A percentile compares a stretch with the other conserved stretches of the same genome.
Evolutionary conservation across 176 grass and related monocot genomes (phyloP).

Genomic region (Metroxylon sagu): DNA sequence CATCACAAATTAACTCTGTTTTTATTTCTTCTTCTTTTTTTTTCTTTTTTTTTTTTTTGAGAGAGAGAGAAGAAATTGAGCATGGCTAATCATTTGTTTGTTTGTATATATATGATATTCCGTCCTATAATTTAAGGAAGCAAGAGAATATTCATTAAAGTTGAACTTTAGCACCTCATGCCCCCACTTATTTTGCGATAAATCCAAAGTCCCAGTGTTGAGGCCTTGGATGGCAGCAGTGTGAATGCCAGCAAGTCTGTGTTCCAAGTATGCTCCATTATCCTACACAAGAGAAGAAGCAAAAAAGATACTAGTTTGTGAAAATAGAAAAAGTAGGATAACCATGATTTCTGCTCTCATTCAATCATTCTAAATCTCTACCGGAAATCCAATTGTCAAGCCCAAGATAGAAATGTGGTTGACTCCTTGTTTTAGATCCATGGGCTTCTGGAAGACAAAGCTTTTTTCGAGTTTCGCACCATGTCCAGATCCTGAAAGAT

Average conservation of each 20-base stretch:
- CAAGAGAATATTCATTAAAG: background rate
- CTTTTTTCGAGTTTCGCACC: slow-evolving; percentile 61
- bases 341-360: too few relatives aligned
- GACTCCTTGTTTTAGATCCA: slow-evolving; percentile 36
- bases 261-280: slow-evolving; percentile 78
- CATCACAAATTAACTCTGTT: background rate
- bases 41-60: too few relatives aligned
- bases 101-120: too few relatives aligned
- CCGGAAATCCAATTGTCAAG: slow-evolving; percentile 23
- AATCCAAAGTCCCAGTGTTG: slow-evolving; percentile 72
- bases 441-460: slow-evolving; percentile 44
- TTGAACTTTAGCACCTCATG: slow-evolving; percentile 30
- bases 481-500: slow-evolving; percentile 31
- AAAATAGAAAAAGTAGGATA: too few relatives aligned
- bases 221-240: slow-evolving; percentile 50
- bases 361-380: slow-evolving; percentile 9
- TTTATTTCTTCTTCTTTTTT: too few relatives aligned
- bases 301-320: too few relatives aligned
- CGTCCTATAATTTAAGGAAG: too few relatives aligned
- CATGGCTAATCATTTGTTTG: too few relatives aligned
- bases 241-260: slow-evolving; percentile 43
- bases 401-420: slow-evolving; percentile 61
- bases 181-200: slow-evolving; percentile 60
- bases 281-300: slow-evolving; percentile 23
- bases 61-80: too few relatives aligned